These are phyloP conservation scores for Marchantia paleacea DNA, from an alignment of 225 moss, liverwort and hornwort genomes.

Conservation along the genomic window DNA sequence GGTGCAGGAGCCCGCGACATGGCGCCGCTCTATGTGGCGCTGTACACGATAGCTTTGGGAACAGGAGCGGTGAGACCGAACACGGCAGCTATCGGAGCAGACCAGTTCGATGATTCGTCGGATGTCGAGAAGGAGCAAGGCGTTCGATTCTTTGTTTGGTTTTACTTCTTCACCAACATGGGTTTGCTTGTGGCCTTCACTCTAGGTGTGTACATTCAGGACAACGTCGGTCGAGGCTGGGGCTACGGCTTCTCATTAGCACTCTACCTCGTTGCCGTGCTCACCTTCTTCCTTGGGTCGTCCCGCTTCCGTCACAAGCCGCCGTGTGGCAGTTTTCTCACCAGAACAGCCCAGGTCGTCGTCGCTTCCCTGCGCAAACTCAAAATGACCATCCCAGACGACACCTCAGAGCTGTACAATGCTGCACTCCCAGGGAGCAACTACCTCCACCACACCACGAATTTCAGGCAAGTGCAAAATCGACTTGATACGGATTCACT, in stretches of 20 bases:
- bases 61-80: conserved; percentile 52
- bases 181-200: conserved; percentile 43
- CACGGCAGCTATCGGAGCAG: conserved; percentile 52
- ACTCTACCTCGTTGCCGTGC: conserved; percentile 18
- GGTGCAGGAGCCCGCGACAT: conserved; percentile 46
- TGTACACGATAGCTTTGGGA: conserved; percentile 60
- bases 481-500: too few relatives aligned
- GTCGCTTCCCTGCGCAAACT: conserved; percentile 48
- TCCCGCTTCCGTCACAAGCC: conserved; percentile 50
- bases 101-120: conserved; percentile 66
- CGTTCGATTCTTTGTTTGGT: conserved; percentile 54
- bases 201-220: conserved; percentile 51
- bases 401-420: conserved; percentile 13
- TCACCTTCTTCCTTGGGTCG: conserved; percentile 45
- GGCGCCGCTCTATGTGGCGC: conserved; percentile 44
- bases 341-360: conserved; percentile 53
- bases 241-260: conserved; percentile 58
- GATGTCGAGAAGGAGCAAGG: conserved; percentile 49
- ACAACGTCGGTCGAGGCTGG: conserved; percentile 53
- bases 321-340: conserved; percentile 54
- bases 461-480: neutral
- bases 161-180: conserved; percentile 44
- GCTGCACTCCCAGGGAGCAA: neutral
- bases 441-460: conserved; percentile 17
- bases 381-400: neutral